Evolutionary conservation across 75 land plant species (phyloP).

Genomic region (Larix kaempferi): DNA sequence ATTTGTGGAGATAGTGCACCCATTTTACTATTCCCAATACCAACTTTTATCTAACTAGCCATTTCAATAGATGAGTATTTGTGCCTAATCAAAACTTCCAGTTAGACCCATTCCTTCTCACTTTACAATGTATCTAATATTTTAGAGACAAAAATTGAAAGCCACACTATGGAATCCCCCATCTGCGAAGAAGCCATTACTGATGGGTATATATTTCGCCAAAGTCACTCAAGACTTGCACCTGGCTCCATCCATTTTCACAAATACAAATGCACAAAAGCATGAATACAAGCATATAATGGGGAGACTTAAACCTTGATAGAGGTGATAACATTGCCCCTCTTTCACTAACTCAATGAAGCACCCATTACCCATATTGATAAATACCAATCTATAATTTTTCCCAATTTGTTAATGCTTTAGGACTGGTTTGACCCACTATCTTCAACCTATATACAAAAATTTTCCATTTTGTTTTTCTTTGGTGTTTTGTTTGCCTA

Average conservation of each 20-base stretch:
- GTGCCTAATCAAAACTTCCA: not conserved
- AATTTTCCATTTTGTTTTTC: not conserved
- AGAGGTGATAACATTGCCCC: not conserved
- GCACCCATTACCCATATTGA: not conserved
- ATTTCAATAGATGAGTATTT: constrained; percentile 43
- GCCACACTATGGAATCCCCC: too few species aligned
- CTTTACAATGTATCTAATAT: not conserved
- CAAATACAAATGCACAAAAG: not conserved
- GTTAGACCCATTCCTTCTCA: not conserved
- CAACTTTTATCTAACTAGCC: constrained; percentile 72
- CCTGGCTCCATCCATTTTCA: not conserved
- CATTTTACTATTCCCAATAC: constrained; percentile 86
- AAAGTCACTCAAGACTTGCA: too few species aligned
- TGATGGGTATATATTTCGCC: too few species aligned
- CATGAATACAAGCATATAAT: not conserved
- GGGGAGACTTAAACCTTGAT: not conserved
- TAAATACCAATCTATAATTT: not conserved
- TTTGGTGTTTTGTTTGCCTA: not conserved
- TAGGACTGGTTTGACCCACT: not conserved
- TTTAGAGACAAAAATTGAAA: not conserved
- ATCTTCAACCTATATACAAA: not conserved
- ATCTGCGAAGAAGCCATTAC: too few species aligned
- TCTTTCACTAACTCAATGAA: not conserved
- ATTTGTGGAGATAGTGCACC: constrained; percentile 82
- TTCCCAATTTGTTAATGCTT: not conserved